Evolutionary conservation across 805 yeast genomes (phyloP), one percentile per base, ranked within the genome.

Genomic region (Candida lessepsii): DNA sequence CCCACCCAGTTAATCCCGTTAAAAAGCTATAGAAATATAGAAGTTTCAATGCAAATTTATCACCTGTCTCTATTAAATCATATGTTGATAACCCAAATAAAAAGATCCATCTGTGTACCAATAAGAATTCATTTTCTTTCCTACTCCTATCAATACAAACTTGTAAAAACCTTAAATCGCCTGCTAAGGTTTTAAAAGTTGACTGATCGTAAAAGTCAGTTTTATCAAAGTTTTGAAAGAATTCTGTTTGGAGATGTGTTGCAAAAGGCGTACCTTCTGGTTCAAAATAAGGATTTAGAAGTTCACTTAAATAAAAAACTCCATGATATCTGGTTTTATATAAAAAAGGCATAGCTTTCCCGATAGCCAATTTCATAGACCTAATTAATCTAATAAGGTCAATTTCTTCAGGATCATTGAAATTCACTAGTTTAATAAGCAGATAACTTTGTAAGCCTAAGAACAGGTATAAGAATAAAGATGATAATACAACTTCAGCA

Each of bases 81-180:
- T 50, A 48, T 19, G 55, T 52, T 7, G 44, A 43, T 3, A 37
- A 37, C 5, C 41, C 41, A 4, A 58, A 15, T 17, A 55, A 17
- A 11, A 57, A 50, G 9, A 61, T 38, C 57, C 64, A 59, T 36
- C 57, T 45, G 44, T 49, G 58, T n/a, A 63, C 30, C 3, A 63
- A 59, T 10, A 53, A 30, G 5, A 59, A 56, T 2, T n/a, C 10
- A 11, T 32, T 21, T 8, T 32, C 38, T 3, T 33, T 20, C 3
- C 25, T 28, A 8, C 24, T 29, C 33, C 38, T 19, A 14, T 36
- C 15, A 2, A 39, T 16, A 29, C 42, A 33, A 5, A 39, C 29
- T 11, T 21, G 34, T 8, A 33, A 21, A 5, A 13, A n/a, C 2
- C 20, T 9, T 2, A 39, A n/a, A 2, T 30, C 37, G 20, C 13